Base-by-base conservation (phyloP, 352 stramenopile species). In the Phytophthora chlamydospora region DNA sequence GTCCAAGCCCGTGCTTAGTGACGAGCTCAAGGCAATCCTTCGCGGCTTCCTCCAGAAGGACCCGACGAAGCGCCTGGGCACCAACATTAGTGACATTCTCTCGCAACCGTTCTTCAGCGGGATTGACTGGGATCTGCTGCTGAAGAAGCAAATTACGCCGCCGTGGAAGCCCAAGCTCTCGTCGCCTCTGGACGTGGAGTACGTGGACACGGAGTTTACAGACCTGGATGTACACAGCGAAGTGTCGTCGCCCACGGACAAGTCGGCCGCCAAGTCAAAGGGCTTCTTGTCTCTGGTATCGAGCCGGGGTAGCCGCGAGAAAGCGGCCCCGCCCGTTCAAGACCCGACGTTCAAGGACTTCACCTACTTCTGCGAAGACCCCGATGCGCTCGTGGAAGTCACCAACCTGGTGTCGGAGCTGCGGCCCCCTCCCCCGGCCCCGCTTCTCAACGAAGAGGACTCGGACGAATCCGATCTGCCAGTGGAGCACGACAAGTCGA, bases 261-360 rank as follows among this genome's bases (percentile, higher is more conserved):
- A 93, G 55, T 87, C 85, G 3, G 47, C 78, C 14, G 65, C 76
- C 4, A 83, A 83, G 19, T 87, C 85, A 7, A 95, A 95, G 72
- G 83, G 85, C 11, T 93, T 96, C 43, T 73, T 96, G 39, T 92
- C 87, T 27, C 68, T 94, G 0, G 83, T 94, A 6, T 88, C 81
- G 1, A 94, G 75, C 33, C 85, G 85, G 29, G 63, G 68, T 24
- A 80, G 58, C 14, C 80, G 82, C 17, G 68, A 76, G 14, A 96
- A 96, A 58, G 52, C 80, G 34, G 79, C 85, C 7, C 78, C 84
- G n/a, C 85, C 85, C 0, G 78, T 91, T 45, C 88, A 96, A 53
- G 88, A 96, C 40, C 88, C 88, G 6, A 95, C 88, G 2, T 96
- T 96, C 42, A 96, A 96, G 71, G 88, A 96, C 52, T 96, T 96